Percentiles rank a stretch among this genome's conserved stretches.
These are phyloP conservation scores for Phytomonas sp. DNA, from an alignment of 208 protist genomes.

Conservation along the genomic window DNA sequence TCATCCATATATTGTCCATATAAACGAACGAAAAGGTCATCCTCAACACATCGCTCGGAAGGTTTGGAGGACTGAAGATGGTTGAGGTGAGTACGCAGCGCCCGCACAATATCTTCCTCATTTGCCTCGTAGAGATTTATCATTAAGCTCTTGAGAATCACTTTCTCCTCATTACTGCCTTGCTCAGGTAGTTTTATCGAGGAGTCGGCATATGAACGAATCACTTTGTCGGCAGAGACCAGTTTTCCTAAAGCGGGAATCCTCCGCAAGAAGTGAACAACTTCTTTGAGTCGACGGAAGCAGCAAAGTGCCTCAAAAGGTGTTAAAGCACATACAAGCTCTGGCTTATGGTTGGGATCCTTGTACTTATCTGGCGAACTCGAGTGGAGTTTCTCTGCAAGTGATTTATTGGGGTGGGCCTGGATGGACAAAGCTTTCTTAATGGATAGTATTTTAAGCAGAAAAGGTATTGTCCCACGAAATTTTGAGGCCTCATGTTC, in stretches of 20 bases:
- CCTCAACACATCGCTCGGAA: slow-evolving; percentile 37
- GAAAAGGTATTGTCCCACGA: slow-evolving; percentile 82
- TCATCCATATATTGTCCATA: slow-evolving; percentile 94
- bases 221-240: slow-evolving; percentile 22
- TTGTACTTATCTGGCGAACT: slow-evolving; percentile 93
- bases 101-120: slow-evolving; percentile 23
- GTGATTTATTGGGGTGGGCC: slow-evolving; percentile 94
- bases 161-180: slow-evolving; percentile 24
- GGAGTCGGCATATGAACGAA: slow-evolving; percentile 2
- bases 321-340: slow-evolving; percentile 93
- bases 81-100: slow-evolving; percentile 46
- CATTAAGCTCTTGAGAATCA: slow-evolving; percentile 57
- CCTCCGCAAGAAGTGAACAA: slow-evolving; percentile 63
- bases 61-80: slow-evolving; percentile 18
- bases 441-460: slow-evolving; percentile 97
- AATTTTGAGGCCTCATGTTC: slow-evolving; percentile 45
- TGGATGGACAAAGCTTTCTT: slow-evolving; percentile 95
- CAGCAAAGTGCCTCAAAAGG: slow-evolving; percentile 93
- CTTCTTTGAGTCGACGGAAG: slow-evolving; percentile 88
- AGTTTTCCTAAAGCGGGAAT: slow-evolving; percentile 43
- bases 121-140: slow-evolving; percentile 44
- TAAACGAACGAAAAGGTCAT: slow-evolving; percentile 75
- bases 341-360: slow-evolving; percentile 98
- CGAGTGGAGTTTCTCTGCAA: slow-evolving; percentile 87
- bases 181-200: slow-evolving; percentile 12